Base-by-base conservation (phyloP, 495 filamentous ascomycete species). In the Neurospora sp. region DNA sequence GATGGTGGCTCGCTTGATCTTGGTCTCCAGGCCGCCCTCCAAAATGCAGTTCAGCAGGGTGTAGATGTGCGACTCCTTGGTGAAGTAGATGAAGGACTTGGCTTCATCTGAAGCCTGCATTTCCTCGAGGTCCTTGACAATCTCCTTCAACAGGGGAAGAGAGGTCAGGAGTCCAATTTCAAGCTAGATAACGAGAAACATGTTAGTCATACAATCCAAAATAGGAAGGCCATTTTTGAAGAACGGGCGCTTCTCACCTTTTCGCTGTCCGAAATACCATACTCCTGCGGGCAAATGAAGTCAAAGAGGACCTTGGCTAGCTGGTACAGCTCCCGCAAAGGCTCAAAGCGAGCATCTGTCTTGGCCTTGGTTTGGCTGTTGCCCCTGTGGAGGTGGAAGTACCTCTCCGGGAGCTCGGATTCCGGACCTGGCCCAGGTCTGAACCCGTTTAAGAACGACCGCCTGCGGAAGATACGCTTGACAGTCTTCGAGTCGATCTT, bases 1-100 rank as follows among this genome's bases (percentile, higher is more conserved):
- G 75, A 99, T 99, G 39, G 93, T 93, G 78, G 91, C 92, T 59
- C 96, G 89, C 74, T 93, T 91, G 76, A 90, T 89, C 83, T 98
- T 98, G 35, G 94, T 96, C 76, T 94, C 91, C 74, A 99, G 92
- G 41, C 96, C 96, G 74, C 96, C 96, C 83, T 98, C 96, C 40
- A 99, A 85, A 75, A 99, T 98, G 81, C 96, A 98, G 82, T 99
- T 99, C 69, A 99, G 88, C 39, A 99, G 87, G 20, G 96, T 98
- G 83, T 99, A 99, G 76, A 99, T 98, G 77, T 99, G 96, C 6
- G 92, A 96, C 84, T 99, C 96, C 79, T 99, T 99, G 38, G 96
- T 99, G 80, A 99, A 99, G 83, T 99, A 99, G 84, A 98, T 91
- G 84, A 98, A 98, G 5, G 91, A 94, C 78, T 98, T 98, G 23